Conservation (phyloP, 345 rosid species). For the Moringa oleifera region DNA sequence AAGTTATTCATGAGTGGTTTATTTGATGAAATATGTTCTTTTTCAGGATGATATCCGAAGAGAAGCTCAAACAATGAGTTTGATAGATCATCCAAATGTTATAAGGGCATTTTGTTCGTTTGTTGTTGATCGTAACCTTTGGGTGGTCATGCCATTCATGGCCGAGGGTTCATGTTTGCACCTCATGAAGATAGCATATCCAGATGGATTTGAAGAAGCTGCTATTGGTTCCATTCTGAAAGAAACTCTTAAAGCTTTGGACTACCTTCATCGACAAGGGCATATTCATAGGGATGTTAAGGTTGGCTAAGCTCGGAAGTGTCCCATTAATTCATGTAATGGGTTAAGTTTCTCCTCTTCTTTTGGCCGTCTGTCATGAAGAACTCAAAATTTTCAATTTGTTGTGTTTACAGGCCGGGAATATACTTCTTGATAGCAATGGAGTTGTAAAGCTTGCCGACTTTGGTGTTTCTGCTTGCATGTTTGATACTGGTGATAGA, state of each 20-base stretch:
- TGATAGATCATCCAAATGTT: slow-evolving; percentile 96
- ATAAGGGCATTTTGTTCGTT: slow-evolving; percentile 86
- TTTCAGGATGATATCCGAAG: slow-evolving; percentile 87
- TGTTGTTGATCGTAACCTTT: slow-evolving; percentile 75
- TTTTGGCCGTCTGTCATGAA: neutral
- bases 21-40: slow-evolving; percentile 8
- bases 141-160: slow-evolving; percentile 99
- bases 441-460: slow-evolving; percentile 95
- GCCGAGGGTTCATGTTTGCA: slow-evolving; percentile 97
- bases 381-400: slow-evolving; percentile 2
- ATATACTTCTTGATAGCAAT: slow-evolving; percentile 75
- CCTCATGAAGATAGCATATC: slow-evolving; percentile 90
- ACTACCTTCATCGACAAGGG: slow-evolving; percentile 94
- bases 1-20: neutral
- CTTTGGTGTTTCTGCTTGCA: slow-evolving; percentile 97
- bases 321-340: slow-evolving; percentile 5
- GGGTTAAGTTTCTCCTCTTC: neutral
- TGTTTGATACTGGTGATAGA: slow-evolving; percentile 96
- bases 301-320: slow-evolving; percentile 36
- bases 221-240: slow-evolving; percentile 81
- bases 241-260: slow-evolving; percentile 97
- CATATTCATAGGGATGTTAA: slow-evolving; percentile 98
- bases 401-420: slow-evolving; percentile 72
- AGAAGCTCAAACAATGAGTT: slow-evolving; percentile 95
- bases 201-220: slow-evolving; percentile 92